A percentile compares a stretch with the other conserved stretches of the same genome.
phyloP scores from a whole-genome alignment of 116 monocot species.

The Phalaenopsis hybrid region DNA sequence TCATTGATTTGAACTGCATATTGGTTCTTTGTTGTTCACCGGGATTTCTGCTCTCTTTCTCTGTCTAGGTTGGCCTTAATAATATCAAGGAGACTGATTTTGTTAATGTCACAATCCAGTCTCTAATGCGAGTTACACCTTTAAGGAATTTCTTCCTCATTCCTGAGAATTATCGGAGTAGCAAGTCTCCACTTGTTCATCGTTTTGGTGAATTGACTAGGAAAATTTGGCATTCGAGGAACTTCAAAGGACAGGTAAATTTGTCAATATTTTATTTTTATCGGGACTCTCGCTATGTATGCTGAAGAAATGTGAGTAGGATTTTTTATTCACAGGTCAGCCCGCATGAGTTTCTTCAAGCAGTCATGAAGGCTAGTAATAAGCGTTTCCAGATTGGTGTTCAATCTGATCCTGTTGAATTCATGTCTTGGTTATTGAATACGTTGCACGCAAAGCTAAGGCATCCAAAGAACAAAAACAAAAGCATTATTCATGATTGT shows the following conservation, averaged over 20 bases:
- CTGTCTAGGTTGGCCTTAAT: conserved; percentile 82
- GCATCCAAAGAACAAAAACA: conserved; percentile 66
- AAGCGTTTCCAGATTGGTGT: conserved; percentile 93
- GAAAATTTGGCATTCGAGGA: conserved; percentile 95
- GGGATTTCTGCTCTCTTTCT: neutral
- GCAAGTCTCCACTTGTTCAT: conserved; percentile 89
- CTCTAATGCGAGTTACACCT: conserved; percentile 92
- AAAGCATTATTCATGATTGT: conserved; percentile 83
- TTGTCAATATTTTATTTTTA: neutral
- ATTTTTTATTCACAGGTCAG: conserved; percentile 62
- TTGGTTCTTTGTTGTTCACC: neutral
- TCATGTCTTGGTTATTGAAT: conserved; percentile 97
- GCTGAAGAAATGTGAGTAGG: neutral
- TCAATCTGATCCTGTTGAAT: conserved; percentile 97
- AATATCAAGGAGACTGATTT: conserved; percentile 99
- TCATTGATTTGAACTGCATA: conserved; percentile 1
- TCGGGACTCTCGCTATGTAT: neutral
- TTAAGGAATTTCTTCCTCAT: conserved; percentile 96
- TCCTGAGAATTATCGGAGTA: conserved; percentile 83
- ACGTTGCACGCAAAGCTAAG: conserved; percentile 76
- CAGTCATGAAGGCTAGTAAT: conserved; percentile 94
- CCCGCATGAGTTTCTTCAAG: conserved; percentile 96
- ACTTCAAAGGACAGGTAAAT: conserved; percentile 95
- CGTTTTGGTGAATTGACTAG: conserved; percentile 92
- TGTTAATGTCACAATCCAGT: conserved; percentile 97